Base-by-base conservation (phyloP, 352 stramenopile species). In the Phytophthora ohioensis region DNA sequence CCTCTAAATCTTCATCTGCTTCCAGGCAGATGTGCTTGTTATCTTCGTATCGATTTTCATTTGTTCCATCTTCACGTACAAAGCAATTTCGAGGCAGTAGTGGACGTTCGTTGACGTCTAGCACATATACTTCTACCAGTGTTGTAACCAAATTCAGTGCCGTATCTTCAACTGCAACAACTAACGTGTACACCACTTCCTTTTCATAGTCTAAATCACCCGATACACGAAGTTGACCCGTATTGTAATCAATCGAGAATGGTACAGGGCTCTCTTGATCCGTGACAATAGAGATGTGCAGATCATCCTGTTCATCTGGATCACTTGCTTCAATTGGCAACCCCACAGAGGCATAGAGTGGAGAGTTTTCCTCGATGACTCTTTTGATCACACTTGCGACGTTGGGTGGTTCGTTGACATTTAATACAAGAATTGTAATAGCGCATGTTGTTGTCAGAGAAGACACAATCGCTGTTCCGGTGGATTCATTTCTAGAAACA, bases 11-110 rank as follows among this genome's bases (percentile, higher is more conserved):
- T 62, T 91, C 82, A 9, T 63, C 49, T 2, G 76, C 69, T 57
- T 75, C 60, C 5, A 89, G 4, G 17, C 82, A 91, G 3, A 89
- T 60, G 15, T 91, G 76, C 11, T 82, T 52, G 58, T 91, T 91
- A 3, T 42, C 59, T 54, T 88, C 75, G 43, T 75, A 81, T 5
- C 72, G 76, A 42, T 89, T 57, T 13, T 69, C 73, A 5, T 64
- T 46, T 0, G 67, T 63, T 5, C 76, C 67, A 46, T 81, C 61
- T 6, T 72, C 46, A 38, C 79, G 67, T 5, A 91, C 77, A 51
- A 73, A 81, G 61, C 82, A 91, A 36, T 88, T 91, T 13, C 82
- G 76, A 31, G 67, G 53, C 9, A 91, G 61, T 13, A 61, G 32
- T 10, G 82, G 80, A 1, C 59, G 36, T 57, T 89, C 82, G 41